Percentiles rank a stretch among this genome's conserved stretches.
phyloP scores from a whole-genome alignment of 495 filamentous ascomycete genomes.

The Parathielavia appendiculata region DNA sequence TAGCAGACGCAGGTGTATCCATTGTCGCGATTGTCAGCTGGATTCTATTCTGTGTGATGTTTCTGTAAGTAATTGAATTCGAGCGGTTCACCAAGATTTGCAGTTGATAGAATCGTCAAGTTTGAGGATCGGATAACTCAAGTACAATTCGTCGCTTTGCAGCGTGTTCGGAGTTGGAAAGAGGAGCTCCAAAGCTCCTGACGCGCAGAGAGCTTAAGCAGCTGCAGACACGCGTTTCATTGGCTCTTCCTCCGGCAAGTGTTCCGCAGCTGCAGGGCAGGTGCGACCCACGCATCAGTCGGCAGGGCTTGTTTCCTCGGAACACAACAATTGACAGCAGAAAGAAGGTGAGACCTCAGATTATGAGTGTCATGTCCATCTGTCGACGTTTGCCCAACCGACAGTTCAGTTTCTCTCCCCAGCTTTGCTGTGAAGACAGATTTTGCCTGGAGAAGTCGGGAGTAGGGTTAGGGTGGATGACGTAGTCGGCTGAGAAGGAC shows the following conservation, averaged over 20 bases:
- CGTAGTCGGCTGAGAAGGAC: not conserved
- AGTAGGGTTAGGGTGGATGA: constrained; percentile 24
- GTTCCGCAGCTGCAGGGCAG: not conserved
- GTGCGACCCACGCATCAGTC: not conserved
- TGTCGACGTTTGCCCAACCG: no score
- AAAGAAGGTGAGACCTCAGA: not conserved
- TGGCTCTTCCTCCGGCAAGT: constrained; percentile 19
- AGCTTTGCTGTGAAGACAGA: no score
- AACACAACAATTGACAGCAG: not conserved
- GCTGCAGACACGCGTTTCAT: constrained; percentile 27
- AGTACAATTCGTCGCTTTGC: not conserved
- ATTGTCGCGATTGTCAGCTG: constrained; percentile 12
- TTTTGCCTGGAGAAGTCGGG: not conserved
- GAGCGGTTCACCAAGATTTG: not conserved
- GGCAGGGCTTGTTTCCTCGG: not conserved
- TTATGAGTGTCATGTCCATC: no score
- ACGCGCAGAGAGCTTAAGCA: constrained; percentile 25
- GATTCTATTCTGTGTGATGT: not conserved
- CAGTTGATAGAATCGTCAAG: constrained; percentile 1
- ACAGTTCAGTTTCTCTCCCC: no score
- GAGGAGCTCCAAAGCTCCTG: constrained; percentile 28
- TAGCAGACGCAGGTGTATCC: constrained; percentile 25
- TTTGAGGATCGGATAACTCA: not conserved
- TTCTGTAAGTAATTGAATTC: not conserved
- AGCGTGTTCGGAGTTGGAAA: not conserved